Evolutionary conservation across 805 yeast genomes (phyloP).

Genomic region (Barnettozyma sp.): DNA sequence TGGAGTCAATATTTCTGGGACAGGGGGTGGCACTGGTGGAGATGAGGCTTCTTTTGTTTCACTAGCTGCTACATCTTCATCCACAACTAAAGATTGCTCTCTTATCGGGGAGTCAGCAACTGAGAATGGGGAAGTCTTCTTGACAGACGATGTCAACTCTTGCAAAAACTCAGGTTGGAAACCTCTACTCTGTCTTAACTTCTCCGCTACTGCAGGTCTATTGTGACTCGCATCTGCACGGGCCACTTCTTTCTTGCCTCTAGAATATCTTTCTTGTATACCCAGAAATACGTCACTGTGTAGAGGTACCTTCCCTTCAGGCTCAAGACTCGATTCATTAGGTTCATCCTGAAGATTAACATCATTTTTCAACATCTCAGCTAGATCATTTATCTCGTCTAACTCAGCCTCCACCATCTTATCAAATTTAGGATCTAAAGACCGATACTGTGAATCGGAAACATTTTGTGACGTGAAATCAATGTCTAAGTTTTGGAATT

Average conservation of each 20-base stretch:
- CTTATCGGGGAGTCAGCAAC: conserved; percentile 1
- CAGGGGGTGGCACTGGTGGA: conserved; percentile 15
- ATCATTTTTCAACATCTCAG: conserved; percentile 17
- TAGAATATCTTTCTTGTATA: conserved; percentile 39
- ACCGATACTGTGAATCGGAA: conserved; percentile 18
- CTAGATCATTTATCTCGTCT: conserved; percentile 24
- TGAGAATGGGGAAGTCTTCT: conserved; percentile 27
- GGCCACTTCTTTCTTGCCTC: conserved; percentile 35
- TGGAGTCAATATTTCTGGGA: no score
- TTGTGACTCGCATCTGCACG: conserved; percentile 15
- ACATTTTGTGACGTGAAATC: conserved; percentile 33
- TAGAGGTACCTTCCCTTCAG: no score
- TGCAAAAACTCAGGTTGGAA: conserved; percentile 45
- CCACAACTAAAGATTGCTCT: conserved; percentile 3
- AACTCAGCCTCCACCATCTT: conserved; percentile 34
- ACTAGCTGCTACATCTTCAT: conserved; percentile 4
- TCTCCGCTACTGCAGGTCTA: conserved; percentile 22
- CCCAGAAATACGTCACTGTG: neutral
- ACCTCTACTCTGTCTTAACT: conserved; percentile 28
- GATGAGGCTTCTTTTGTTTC: conserved; percentile 17
- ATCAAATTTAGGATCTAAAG: conserved; percentile 32
- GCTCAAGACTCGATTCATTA: no score
- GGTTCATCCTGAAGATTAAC: conserved; percentile 8
- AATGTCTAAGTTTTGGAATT: conserved; percentile 58
- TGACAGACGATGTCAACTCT: conserved; percentile 47